phyloP scores from a whole-genome alignment of 257 asterid genomes.

The Nyctanthes arbortristis region DNA sequence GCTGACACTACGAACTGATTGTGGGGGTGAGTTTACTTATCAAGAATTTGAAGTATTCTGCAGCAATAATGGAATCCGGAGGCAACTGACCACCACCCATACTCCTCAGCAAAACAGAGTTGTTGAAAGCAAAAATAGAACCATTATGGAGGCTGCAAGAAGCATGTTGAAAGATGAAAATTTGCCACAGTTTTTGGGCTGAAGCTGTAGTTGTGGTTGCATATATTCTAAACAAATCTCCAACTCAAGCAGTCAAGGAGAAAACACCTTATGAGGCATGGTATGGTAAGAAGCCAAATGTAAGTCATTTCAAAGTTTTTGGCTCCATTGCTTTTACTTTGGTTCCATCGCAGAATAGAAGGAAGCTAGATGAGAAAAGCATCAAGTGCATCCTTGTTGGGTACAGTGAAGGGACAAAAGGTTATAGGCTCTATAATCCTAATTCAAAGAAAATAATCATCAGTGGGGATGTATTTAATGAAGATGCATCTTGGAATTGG shows the following conservation, averaged over 20 bases:
- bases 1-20: background rate
- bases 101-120: constrained; percentile 16
- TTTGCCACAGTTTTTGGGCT: background rate
- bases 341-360: background rate
- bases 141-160: background rate
- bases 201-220: background rate
- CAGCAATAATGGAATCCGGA: too few species aligned
- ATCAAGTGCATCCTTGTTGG: background rate
- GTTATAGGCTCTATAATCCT: background rate
- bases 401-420: background rate
- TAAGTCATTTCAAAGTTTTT: background rate
- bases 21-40: too few species aligned
- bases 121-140: background rate
- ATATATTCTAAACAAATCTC: background rate
- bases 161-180: background rate
- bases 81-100: background rate
- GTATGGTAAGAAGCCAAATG: background rate
- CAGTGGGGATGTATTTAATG: background rate
- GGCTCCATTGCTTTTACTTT: constrained; percentile 11
- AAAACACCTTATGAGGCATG: background rate
- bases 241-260: background rate
- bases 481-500: background rate
- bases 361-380: background rate
- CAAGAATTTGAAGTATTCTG: background rate
- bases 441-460: too few species aligned